Evolutionary conservation across 352 stramenopile species (phyloP).

Genomic region (Phytopythium chamaehyphon): DNA sequence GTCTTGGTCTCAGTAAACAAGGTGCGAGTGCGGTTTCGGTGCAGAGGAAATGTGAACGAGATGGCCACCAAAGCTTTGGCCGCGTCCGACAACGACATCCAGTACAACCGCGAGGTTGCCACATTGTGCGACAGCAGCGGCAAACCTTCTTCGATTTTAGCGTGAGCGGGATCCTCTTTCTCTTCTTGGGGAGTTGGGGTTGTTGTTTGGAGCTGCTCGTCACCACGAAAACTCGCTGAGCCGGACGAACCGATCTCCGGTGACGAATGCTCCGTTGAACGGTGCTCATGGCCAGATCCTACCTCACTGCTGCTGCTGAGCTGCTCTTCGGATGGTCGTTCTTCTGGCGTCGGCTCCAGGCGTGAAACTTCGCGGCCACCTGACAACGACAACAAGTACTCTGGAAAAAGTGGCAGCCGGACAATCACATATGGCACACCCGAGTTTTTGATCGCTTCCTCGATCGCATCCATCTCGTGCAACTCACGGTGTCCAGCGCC

Average conservation of each 20-base stretch:
- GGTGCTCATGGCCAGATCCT: conserved; percentile 22
- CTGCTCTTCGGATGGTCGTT: not conserved
- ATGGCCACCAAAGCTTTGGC: conserved; percentile 44
- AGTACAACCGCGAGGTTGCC: conserved; percentile 34
- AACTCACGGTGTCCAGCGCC: conserved; percentile 12
- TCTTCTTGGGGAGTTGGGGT: not conserved
- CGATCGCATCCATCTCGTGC: conserved; percentile 60
- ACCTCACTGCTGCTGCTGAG: conserved; percentile 6
- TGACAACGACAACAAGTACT: conserved; percentile 68
- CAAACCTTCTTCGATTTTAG: conserved; percentile 14
- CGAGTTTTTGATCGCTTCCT: conserved; percentile 52
- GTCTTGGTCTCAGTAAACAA: conserved; percentile 43
- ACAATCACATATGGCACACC: conserved; percentile 58
- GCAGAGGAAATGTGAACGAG: conserved; percentile 53
- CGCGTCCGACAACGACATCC: conserved; percentile 55
- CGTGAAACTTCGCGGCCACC: conserved; percentile 10
- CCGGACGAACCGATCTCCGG: conserved; percentile 17
- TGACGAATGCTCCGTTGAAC: conserved; percentile 6
- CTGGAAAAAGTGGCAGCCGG: conserved; percentile 71
- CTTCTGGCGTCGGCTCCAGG: not conserved
- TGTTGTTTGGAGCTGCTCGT: not conserved
- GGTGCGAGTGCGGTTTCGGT: conserved; percentile 33
- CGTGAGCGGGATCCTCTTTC: not conserved
- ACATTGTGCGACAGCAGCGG: conserved; percentile 38
- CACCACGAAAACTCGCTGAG: not conserved